These are phyloP conservation scores for Ceratopteris richardii DNA, from an alignment of 75 land plant species.

Conservation along the genomic window DNA sequence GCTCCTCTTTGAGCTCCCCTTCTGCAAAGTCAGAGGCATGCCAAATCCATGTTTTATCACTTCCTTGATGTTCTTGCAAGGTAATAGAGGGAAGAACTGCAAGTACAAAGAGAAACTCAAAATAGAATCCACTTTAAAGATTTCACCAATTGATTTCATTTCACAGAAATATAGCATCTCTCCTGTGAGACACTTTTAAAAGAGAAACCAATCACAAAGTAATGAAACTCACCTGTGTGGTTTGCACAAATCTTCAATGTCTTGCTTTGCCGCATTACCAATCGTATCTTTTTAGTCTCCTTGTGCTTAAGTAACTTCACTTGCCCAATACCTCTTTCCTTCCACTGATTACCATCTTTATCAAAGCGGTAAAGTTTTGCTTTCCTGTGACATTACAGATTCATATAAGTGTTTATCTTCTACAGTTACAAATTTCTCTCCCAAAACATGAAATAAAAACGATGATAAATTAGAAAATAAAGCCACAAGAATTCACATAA, in stretches of 20 bases:
- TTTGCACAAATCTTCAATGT: slow-evolving; percentile 97
- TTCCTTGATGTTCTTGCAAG: slow-evolving; percentile 82
- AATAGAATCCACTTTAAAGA: neutral
- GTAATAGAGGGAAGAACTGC: slow-evolving; percentile 50
- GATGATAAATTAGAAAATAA: neutral
- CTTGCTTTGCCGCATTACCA: slow-evolving; percentile 84
- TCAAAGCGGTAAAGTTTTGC: slow-evolving; percentile 84
- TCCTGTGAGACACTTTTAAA: neutral
- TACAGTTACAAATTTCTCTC: neutral
- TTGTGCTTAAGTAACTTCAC: too few relatives aligned
- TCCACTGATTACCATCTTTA: slow-evolving; percentile 83
- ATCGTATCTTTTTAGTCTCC: slow-evolving; percentile 58
- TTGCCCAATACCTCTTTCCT: slow-evolving; percentile 93
- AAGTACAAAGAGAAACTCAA: neutral
- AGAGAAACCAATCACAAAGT: neutral
- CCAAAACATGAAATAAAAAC: neutral
- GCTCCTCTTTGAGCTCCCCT: slow-evolving; percentile 86
- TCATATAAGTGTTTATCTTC: neutral
- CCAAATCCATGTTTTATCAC: slow-evolving; percentile 93
- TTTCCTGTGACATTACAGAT: slow-evolving; percentile 38
- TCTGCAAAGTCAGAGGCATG: slow-evolving; percentile 86
- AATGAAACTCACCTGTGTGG: slow-evolving; percentile 41
- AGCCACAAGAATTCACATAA: neutral
- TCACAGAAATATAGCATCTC: neutral
- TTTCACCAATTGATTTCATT: neutral